phyloP scores from a whole-genome alignment of 805 yeast species.

The Pichia deserticola region DNA sequence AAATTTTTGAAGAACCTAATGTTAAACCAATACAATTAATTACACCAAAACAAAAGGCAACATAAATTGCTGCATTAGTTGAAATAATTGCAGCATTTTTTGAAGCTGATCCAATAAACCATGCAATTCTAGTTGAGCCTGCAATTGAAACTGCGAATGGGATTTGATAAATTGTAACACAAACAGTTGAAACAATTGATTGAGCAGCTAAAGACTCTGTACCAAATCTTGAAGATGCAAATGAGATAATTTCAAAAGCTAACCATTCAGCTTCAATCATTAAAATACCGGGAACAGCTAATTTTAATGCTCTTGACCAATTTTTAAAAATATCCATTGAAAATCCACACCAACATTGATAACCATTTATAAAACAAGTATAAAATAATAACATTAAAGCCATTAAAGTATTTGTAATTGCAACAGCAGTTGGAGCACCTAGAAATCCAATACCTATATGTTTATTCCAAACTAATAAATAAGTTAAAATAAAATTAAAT shows the following conservation, averaged over 20 bases:
- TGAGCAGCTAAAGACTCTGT: conserved; percentile 49
- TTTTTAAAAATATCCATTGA: conserved; percentile 34
- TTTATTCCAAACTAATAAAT: conserved; percentile 37
- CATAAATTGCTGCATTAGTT: conserved; percentile 30
- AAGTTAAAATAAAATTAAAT: conserved; percentile 40
- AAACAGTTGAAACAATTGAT: conserved; percentile 37
- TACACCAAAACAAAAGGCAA: conserved; percentile 32
- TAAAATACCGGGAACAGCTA: conserved; percentile 49
- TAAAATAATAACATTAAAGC: conserved; percentile 36
- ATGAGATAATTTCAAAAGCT: conserved; percentile 50
- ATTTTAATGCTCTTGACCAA: conserved; percentile 37
- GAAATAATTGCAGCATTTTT: conserved; percentile 31
- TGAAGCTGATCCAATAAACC: conserved; percentile 39
- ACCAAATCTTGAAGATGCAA: conserved; percentile 48
- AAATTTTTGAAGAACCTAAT: conserved; percentile 35
- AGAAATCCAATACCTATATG: conserved; percentile 43
- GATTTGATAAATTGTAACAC: conserved; percentile 44
- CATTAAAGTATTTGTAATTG: conserved; percentile 52
- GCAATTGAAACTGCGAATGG: conserved; percentile 56
- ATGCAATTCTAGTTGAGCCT: conserved; percentile 50
- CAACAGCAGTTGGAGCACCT: conserved; percentile 56
- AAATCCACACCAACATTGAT: conserved; percentile 47
- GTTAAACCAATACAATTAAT: conserved; percentile 41
- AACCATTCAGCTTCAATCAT: conserved; percentile 57
- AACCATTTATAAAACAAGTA: conserved; percentile 37